Evolutionary conservation across 1,284 basidiomycete genomes (phyloP).

Genomic region (Malassezia pachydermatis): DNA sequence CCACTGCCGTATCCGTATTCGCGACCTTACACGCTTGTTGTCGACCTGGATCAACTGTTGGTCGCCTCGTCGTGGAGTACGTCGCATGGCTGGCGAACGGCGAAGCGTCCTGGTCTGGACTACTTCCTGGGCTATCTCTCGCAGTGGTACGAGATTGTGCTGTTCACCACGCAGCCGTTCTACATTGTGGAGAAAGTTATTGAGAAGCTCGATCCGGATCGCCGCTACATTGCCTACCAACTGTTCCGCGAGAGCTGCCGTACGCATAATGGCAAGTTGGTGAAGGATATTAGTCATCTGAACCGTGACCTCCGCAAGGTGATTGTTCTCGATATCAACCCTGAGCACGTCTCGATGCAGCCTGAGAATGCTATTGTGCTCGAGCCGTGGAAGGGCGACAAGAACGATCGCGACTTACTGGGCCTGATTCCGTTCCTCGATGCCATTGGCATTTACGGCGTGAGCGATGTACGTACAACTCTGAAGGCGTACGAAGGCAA

Average conservation of each 20-base stretch:
- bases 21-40: constrained; percentile 79
- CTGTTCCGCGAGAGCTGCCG: constrained; percentile 66
- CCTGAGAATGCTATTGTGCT: constrained; percentile 82
- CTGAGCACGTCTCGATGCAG: constrained; percentile 66
- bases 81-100: constrained; percentile 51
- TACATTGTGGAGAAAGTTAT: constrained; percentile 83
- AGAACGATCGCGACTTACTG: constrained; percentile 65
- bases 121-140: constrained; percentile 94
- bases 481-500: constrained; percentile 74
- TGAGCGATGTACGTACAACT: constrained; percentile 71
- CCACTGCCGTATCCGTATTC: constrained; percentile 72
- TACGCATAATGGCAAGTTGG: constrained; percentile 39
- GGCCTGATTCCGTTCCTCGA: constrained; percentile 94
- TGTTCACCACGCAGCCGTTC: constrained; percentile 82
- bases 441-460: constrained; percentile 50
- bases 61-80: constrained; percentile 72
- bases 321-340: constrained; percentile 72
- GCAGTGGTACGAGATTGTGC: constrained; percentile 93
- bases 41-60: constrained; percentile 85
- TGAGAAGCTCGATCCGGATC: constrained; percentile 88
- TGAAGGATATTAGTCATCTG: constrained; percentile 75
- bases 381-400: constrained; percentile 75
- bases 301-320: constrained; percentile 89
- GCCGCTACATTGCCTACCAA: constrained; percentile 75
- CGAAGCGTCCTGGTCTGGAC: constrained; percentile 77